A percentile compares a stretch with the other conserved stretches of the same genome.
These are phyloP conservation scores for Tulasnella sp. DNA, from an alignment of 768 basidiomycete genomes.

Conservation along the genomic window DNA sequence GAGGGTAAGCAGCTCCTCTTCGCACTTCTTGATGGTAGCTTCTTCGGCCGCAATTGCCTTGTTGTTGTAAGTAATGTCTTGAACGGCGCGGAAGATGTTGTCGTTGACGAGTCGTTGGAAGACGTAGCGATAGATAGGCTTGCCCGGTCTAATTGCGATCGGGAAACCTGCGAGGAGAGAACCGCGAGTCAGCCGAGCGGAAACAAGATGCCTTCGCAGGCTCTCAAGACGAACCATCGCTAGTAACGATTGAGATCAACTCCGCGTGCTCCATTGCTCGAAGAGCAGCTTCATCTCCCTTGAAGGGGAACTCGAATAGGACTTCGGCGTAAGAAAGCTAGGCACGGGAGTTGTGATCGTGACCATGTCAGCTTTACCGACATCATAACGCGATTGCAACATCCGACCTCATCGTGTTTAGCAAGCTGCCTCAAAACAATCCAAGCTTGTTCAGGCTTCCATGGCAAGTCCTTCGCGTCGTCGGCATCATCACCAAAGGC, in stretches of 20 bases:
- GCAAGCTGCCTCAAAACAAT: conserved; percentile 69
- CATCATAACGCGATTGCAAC: neutral
- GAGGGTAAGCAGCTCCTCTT: conserved; percentile 68
- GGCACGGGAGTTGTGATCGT: neutral
- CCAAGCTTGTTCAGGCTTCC: conserved; percentile 90
- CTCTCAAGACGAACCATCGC: conserved; percentile 53
- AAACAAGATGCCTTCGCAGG: neutral
- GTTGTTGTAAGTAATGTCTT: conserved; percentile 78
- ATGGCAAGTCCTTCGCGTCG: conserved; percentile 75
- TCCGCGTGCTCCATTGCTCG: conserved; percentile 45
- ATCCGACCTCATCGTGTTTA: conserved; percentile 56
- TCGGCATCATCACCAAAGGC: conserved; percentile 91
- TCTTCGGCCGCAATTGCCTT: conserved; percentile 58
- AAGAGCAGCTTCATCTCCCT: conserved; percentile 43
- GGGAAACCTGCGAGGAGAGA: conserved; percentile 59
- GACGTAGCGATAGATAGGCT: conserved; percentile 81
- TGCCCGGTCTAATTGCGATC: conserved; percentile 79
- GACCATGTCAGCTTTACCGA: neutral
- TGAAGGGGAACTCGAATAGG: conserved; percentile 64
- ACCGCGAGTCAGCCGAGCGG: neutral
- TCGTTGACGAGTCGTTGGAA: conserved; percentile 81
- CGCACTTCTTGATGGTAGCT: conserved; percentile 61
- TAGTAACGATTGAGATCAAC: conserved; percentile 71
- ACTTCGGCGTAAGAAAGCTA: conserved; percentile 80
- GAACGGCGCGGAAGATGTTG: conserved; percentile 69